Evolutionary conservation across 2,329 filamentous ascomycete species (phyloP), one percentile per base, ranked within the genome.

Genomic region (Ascochyta viciae-villosae): DNA sequence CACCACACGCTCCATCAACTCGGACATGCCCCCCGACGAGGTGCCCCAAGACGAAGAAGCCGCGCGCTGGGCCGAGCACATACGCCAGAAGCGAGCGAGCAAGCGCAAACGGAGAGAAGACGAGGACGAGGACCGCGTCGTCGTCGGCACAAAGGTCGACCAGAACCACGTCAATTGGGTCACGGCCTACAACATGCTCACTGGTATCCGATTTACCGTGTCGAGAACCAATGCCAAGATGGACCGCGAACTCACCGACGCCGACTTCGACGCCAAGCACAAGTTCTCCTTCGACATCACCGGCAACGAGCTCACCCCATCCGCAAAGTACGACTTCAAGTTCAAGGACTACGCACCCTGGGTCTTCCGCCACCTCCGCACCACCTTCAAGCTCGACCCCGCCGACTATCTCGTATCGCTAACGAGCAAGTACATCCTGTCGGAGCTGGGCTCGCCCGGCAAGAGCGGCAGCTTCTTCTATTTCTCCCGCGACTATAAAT

Each of bases 291-390:
- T 99, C 82, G 95, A 98, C 78, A 96, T 98, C 73, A 96, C 93
- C 63, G 95, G 95, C 63, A 97, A 97, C 76, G 95, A 99, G 81
- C 82, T 99, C 74, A 96, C 96, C 5, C 95, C 95, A 22, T 97
- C 94, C 60, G 93, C 95, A 66, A 98, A 99, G 79, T 99, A 99
- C 81, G 95, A 99, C 80, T 99, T 99, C 87, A 99, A 99, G 78
- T 99, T 99, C 84, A 99, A 99, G 81, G 95, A 99, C 79, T 99
- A 99, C 77, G 94, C 94, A n/a, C 95, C 95, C 54, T 98, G 94
- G 93, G 95, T 99, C 56, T 99, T 99, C 78, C 91, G 95, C 70
- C 91, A 92, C 77, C 84, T 99, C 39, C 90, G 95, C 64, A 82
- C 87, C 44, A 89, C 89, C 61, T 99, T 99, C 80, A 87, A 89